These are phyloP conservation scores for Periconia macrospinosa DNA, from an alignment of 2,329 filamentous ascomycete species.

Conservation along the genomic window DNA sequence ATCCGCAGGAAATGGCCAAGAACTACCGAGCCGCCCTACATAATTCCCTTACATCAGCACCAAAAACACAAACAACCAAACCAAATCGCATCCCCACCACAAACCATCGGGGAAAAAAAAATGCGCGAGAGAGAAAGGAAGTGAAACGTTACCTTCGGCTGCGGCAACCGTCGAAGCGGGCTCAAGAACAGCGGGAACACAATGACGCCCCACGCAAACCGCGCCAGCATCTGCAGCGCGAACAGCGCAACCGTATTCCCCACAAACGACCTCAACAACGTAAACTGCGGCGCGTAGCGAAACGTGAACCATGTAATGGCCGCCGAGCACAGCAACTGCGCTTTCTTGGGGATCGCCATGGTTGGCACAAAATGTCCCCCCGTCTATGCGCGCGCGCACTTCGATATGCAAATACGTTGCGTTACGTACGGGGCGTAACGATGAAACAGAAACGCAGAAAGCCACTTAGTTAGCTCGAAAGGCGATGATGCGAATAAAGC, in stretches of 20 bases:
- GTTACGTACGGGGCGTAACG: no score
- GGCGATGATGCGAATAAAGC: no score
- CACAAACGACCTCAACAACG: slow-evolving; percentile 33
- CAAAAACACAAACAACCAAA: not conserved
- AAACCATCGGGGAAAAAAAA: no score
- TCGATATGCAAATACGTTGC: no score
- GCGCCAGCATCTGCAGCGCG: slow-evolving; percentile 37
- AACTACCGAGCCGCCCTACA: slow-evolving; percentile 28
- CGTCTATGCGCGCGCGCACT: no score
- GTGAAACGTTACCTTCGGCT: slow-evolving; percentile 49
- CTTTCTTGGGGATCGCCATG: slow-evolving; percentile 34
- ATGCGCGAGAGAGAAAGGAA: not conserved
- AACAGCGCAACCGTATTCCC: slow-evolving; percentile 48
- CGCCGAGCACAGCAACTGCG: slow-evolving; percentile 24
- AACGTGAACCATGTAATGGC: slow-evolving; percentile 32
- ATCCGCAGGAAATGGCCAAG: slow-evolving; percentile 49
- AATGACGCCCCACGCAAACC: slow-evolving; percentile 47
- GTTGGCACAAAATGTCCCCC: no score
- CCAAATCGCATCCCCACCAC: no score
- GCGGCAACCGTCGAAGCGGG: slow-evolving; percentile 60
- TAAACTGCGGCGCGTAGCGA: slow-evolving; percentile 36
- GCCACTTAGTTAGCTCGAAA: no score
- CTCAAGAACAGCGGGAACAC: slow-evolving; percentile 63
- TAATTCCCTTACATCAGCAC: not conserved
- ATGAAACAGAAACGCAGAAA: no score